Percentiles rank a stretch among this genome's conserved stretches.
These are phyloP conservation scores for Colletotrichum melonis DNA, from an alignment of 2,329 filamentous ascomycete genomes.

Conservation along the genomic window DNA sequence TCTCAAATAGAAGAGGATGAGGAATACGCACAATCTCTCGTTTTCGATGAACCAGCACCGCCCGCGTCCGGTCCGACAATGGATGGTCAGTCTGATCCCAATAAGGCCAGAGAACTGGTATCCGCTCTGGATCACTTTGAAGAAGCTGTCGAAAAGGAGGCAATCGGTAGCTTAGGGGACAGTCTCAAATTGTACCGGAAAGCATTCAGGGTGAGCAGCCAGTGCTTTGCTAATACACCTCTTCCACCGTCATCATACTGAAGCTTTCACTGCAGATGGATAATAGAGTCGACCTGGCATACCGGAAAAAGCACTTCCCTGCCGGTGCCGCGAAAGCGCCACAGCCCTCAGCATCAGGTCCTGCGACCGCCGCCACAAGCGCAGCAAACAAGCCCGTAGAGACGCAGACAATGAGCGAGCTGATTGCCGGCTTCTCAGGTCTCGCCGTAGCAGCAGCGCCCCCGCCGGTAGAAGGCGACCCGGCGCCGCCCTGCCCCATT, in stretches of 20 bases:
- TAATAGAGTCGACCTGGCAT: constrained; percentile 82
- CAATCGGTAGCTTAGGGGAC: constrained; percentile 85
- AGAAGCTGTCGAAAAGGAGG: constrained; percentile 88
- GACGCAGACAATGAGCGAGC: constrained; percentile 67
- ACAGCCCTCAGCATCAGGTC: constrained; percentile 30
- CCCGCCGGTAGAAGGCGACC: constrained; percentile 77
- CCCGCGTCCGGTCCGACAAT: neutral
- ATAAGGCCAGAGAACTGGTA: constrained; percentile 61
- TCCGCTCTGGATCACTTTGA: constrained; percentile 95
- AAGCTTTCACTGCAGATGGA: constrained; percentile 72
- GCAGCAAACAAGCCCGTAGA: constrained; percentile 34
- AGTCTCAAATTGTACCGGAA: constrained; percentile 89
- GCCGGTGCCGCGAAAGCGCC: constrained; percentile 64
- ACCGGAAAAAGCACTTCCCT: constrained; percentile 93
- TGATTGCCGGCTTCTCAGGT: constrained; percentile 80
- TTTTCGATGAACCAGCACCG: constrained; percentile 46
- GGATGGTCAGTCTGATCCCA: constrained; percentile 33
- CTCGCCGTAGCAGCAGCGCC: constrained; percentile 76
- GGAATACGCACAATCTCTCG: constrained; percentile 45
- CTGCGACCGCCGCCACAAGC: constrained; percentile 40
- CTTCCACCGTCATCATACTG: constrained; percentile 25
- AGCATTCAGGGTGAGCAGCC: constrained; percentile 78
- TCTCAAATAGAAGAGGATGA: constrained; percentile 48
- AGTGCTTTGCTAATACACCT: neutral
- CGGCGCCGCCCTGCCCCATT: constrained; percentile 83